A percentile compares a stretch with the other conserved stretches of the same genome.
Conservation (phyloP, 306 rosid species). For the Prunus padus region DNA sequence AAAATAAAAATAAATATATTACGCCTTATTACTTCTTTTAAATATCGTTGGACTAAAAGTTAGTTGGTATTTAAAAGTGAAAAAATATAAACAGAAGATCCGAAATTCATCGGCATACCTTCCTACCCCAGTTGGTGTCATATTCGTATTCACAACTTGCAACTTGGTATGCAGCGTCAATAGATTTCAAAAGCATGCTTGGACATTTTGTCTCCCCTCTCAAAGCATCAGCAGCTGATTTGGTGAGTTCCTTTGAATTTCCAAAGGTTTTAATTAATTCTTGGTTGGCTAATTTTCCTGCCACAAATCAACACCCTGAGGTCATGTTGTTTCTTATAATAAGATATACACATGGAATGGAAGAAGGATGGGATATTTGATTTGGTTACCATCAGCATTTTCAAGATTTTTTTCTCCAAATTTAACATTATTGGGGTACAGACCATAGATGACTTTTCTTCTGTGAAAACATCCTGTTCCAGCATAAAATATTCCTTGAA, state of each 20-base stretch:
- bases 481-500: slow-evolving; percentile 37
- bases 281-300: slow-evolving; percentile 19
- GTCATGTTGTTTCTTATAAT: no score
- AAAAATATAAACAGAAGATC: neutral
- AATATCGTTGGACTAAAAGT: no score
- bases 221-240: slow-evolving; percentile 38
- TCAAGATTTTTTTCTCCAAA: neutral
- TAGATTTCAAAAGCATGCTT: neutral
- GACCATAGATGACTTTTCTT: slow-evolving; percentile 63
- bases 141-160: slow-evolving; percentile 47
- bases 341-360: neutral
- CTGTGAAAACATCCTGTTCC: slow-evolving; percentile 67
- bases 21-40: no score
- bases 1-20: neutral
- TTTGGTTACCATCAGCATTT: neutral
- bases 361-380: no score
- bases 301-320: neutral
- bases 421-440: slow-evolving; percentile 26
- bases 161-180: slow-evolving; percentile 50
- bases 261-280: slow-evolving; percentile 39
- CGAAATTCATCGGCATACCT: slow-evolving; percentile 30
- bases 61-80: neutral
- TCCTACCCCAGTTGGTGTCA: slow-evolving; percentile 55
- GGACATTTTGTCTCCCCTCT: slow-evolving; percentile 23
- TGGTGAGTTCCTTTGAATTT: slow-evolving; percentile 35